Evolutionary conservation across 192 early-diverging fungal genomes (phyloP), one percentile per base, ranked within the genome.

Genomic region (Entomortierella parvispora): DNA sequence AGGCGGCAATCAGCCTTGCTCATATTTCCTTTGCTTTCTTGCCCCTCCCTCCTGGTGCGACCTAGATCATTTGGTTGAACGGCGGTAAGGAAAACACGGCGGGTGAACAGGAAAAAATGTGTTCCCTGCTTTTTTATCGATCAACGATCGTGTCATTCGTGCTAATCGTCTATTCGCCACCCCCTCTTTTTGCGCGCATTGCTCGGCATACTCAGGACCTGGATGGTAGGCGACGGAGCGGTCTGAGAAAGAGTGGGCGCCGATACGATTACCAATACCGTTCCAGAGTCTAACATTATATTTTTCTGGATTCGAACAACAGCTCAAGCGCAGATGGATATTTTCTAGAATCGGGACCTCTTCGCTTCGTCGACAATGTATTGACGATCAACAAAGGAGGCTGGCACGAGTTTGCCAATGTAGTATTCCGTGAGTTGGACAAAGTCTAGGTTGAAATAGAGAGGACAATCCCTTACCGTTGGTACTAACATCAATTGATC

Each of bases 21-120:
- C n/a, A n/a, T n/a, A n/a, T n/a, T n/a, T n/a, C n/a, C 6, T 44
- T 32, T 34, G 14, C 33, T 23, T 56, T 56, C 44, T 56, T 66
- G 42, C 23, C 40, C 15, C 40, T 11, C 33, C 26, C 25, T 17
- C 57, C 44, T 34, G 22, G 58, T n/a, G 18, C 22, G n/a, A 23
- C 12, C n/a, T 79, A 88, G 86, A 66, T 89, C 26, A 85, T 90
- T 23, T 90, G 88, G 88, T 62, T 90, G 17, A 90, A 90, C 58
- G 88, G 88, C 59, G 88, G 88, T 76, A 81, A 2, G 61, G 15
- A n/a, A 5, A 50, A 48, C 18, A 37, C 40, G 14, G 42, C 40
- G n/a, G 4, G 44, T 7, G 34, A 26, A 31, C 57, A 7, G 65
- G 50, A 51, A 11, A 47, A 37, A n/a, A 57, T 53, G 3, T 4